Evolutionary conservation across 2,329 filamentous ascomycete species (phyloP).

Genomic region (Epichloe sibirici): DNA sequence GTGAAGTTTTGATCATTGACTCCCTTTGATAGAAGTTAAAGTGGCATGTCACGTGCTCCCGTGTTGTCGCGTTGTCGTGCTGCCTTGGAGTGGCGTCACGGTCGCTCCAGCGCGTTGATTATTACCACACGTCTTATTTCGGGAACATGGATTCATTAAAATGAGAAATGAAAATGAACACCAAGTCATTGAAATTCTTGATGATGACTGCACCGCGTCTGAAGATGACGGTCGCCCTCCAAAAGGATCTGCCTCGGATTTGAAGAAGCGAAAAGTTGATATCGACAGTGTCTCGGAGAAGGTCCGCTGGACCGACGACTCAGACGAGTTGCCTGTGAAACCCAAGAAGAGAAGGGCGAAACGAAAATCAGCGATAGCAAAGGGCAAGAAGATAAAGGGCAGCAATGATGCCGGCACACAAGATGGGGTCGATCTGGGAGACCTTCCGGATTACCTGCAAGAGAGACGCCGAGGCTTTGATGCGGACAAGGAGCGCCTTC

Average conservation of each 20-base stretch:
- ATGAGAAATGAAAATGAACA: conserved; percentile 4
- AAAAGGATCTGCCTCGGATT: conserved; percentile 3
- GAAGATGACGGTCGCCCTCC: conserved; percentile 9
- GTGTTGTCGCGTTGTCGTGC: background rate
- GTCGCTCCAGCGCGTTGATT: background rate
- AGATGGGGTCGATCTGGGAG: conserved; percentile 36
- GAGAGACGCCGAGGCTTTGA: conserved; percentile 60
- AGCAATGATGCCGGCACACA: conserved; percentile 25
- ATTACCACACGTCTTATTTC: too few relatives aligned
- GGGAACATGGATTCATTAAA: conserved; percentile 2
- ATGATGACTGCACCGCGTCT: conserved; percentile 13
- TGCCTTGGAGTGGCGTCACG: too few relatives aligned
- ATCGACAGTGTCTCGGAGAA: conserved; percentile 27
- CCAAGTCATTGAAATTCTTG: conserved; percentile 15
- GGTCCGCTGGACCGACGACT: conserved; percentile 46
- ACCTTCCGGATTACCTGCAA: conserved; percentile 62
- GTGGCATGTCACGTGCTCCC: background rate
- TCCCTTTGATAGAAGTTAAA: too few relatives aligned
- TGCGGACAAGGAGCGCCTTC: conserved; percentile 41
- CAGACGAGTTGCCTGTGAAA: conserved; percentile 45
- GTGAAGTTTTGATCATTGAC: too few relatives aligned
- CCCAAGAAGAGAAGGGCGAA: conserved; percentile 27
- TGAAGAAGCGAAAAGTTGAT: conserved; percentile 25
- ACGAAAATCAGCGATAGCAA: conserved; percentile 18
- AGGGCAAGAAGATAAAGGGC: conserved; percentile 10